phyloP scores from a whole-genome alignment of 805 yeast species.

The Candida coleopterorum region DNA sequence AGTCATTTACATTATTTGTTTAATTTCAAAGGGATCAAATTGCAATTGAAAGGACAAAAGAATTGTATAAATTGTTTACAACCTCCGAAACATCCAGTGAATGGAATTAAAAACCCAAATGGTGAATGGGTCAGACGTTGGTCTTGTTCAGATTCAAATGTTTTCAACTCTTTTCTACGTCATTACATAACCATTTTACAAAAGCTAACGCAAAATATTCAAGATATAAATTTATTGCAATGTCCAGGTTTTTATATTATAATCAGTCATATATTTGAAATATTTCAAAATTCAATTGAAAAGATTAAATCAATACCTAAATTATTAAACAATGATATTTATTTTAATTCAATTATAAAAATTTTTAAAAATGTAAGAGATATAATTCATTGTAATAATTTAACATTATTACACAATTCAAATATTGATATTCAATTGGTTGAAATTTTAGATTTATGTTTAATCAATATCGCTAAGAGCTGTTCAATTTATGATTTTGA shows the following conservation, averaged over 20 bases:
- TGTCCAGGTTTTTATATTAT: constrained; percentile 46
- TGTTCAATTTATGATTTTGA: constrained; percentile 34
- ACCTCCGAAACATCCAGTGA: constrained; percentile 39
- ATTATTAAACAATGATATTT: constrained; percentile 18
- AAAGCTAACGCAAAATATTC: constrained; percentile 5
- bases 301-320: constrained; percentile 14
- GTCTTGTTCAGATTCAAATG: constrained; percentile 52
- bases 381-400: constrained; percentile 23
- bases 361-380: constrained; percentile 36
- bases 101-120: constrained; percentile 51
- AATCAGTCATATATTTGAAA: constrained; percentile 44
- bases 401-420: constrained; percentile 6
- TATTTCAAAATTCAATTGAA: constrained; percentile 28
- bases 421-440: constrained; percentile 11
- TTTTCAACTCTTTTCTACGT: constrained; percentile 57
- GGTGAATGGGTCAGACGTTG: constrained; percentile 63
- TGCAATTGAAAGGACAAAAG: constrained; percentile 19
- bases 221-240: constrained; percentile 11
- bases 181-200: constrained; percentile 43
- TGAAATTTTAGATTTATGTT: constrained; percentile 26
- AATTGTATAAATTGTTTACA: constrained; percentile 29
- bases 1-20: constrained; percentile 25
- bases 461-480: constrained; percentile 30
- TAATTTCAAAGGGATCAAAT: constrained; percentile 29
- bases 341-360: constrained; percentile 36